These are phyloP conservation scores for Cryptococcus deneoformans DNA, from an alignment of 1,284 basidiomycete genomes.

Conservation along the genomic window DNA sequence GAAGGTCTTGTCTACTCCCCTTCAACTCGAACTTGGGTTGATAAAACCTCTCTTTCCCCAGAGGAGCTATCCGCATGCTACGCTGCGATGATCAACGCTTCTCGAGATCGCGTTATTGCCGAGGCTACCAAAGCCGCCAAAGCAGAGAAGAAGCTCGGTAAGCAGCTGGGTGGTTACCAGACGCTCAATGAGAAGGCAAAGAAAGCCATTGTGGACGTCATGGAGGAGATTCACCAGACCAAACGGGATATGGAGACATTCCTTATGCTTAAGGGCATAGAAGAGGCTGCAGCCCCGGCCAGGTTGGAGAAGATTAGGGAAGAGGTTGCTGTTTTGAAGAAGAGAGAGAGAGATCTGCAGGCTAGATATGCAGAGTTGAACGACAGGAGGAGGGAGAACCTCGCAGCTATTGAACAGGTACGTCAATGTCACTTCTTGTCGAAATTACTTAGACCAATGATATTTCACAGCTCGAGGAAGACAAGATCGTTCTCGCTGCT, in stretches of 20 bases:
- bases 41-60: slow-evolving; percentile 58
- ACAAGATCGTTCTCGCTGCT: slow-evolving; percentile 44
- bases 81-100: slow-evolving; percentile 59
- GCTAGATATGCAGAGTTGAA: slow-evolving; percentile 78
- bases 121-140: slow-evolving; percentile 80
- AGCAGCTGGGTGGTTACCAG: slow-evolving; percentile 88
- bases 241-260: slow-evolving; percentile 76
- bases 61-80: slow-evolving; percentile 67
- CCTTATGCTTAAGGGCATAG: slow-evolving; percentile 64
- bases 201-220: slow-evolving; percentile 64
- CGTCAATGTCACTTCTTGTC: slow-evolving; percentile 8
- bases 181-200: slow-evolving; percentile 68
- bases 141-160: slow-evolving; percentile 84
- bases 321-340: too few relatives aligned
- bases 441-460: neutral
- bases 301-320: slow-evolving; percentile 61
- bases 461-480: slow-evolving; percentile 42
- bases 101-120: slow-evolving; percentile 72
- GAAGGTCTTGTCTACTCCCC: slow-evolving; percentile 64
- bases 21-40: slow-evolving; percentile 63
- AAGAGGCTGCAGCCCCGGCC: slow-evolving; percentile 69
- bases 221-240: slow-evolving; percentile 62
- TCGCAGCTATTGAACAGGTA: slow-evolving; percentile 57
- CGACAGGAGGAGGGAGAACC: slow-evolving; percentile 65
- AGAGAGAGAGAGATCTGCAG: slow-evolving; percentile 72